Conservation (phyloP, 495 filamentous ascomycete genomes). For the Amphirosellinia nigrospora region DNA sequence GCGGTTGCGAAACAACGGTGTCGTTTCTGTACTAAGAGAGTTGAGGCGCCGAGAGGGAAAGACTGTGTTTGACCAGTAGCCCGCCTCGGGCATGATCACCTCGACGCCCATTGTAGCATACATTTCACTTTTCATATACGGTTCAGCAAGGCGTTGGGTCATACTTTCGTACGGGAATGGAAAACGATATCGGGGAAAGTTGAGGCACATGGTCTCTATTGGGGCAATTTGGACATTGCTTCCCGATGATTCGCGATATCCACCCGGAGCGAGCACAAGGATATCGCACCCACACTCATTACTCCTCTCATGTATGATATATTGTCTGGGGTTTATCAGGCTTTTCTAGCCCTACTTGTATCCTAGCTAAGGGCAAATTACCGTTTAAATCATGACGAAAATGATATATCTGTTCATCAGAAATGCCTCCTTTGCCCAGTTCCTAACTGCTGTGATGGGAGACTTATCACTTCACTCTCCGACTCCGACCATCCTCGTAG, state of each 20-base stretch:
- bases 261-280: slow-evolving; percentile 14
- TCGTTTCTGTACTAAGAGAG: slow-evolving; percentile 85
- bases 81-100: slow-evolving; percentile 5
- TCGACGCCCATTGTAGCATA: slow-evolving; percentile 31
- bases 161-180: slow-evolving; percentile 24
- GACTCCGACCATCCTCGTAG: too few species aligned
- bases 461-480: neutral
- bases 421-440: neutral
- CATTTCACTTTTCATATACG: slow-evolving; percentile 16
- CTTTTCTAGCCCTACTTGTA: slow-evolving; percentile 23
- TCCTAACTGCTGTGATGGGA: neutral
- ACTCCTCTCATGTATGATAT: slow-evolving; percentile 41
- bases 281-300: slow-evolving; percentile 33
- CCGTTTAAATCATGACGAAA: slow-evolving; percentile 26
- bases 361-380: slow-evolving; percentile 11
- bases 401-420: slow-evolving; percentile 6
- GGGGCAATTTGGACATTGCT: slow-evolving; percentile 22
- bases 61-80: slow-evolving; percentile 33
- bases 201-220: slow-evolving; percentile 18
- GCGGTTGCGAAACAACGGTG: slow-evolving; percentile 75
- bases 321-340: slow-evolving; percentile 1
- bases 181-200: slow-evolving; percentile 27
- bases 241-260: slow-evolving; percentile 14
- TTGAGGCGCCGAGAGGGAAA: slow-evolving; percentile 73
- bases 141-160: slow-evolving; percentile 43